Evolutionary conservation across 129 eudicot species (phyloP), one percentile per base, ranked within the genome.

Genomic region (Logfia minima): DNA sequence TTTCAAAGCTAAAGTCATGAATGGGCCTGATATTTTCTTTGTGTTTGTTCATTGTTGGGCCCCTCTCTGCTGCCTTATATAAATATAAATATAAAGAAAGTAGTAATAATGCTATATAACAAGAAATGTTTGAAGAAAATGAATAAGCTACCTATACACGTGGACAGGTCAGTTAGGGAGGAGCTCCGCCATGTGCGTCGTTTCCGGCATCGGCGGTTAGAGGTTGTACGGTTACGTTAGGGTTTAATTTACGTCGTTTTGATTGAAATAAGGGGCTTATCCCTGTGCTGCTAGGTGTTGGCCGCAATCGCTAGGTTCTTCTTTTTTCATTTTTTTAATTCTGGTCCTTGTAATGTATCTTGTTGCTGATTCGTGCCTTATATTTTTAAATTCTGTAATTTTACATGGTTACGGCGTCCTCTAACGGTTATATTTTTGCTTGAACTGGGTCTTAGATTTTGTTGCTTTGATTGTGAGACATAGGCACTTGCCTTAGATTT

Each of bases 261-360:
- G 31, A 53, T 53, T 11, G 19, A 6, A 34, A 72, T 21, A 32
- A 6, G 8, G 41, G 55, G 55, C 77, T 71, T 79, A 79, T 79
- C 83, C 26, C 78, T 32, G 83, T 51, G 83, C 77, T 71, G 64
- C 53, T 78, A 19, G 70, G 51, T 43, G 51, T 35, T 79, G 82
- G 72, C 77, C 71, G 83, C 72, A 71, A 64, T 72, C 29, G 29
- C 31, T 59, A 71, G 64, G 77, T 65, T 64, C 72, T 32, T 58
- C 18, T 68, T 68, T 68, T n/a, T 18, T 51, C 63, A 64, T 34
- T 11, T 19, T 19, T 18, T 79, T 77, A 19, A 31, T 79, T 79
- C 66, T 71, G 83, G 83, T 71, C 34, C 83, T 72, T 79, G 22
- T 52, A 64, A 31, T 34, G 52, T 23, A 9, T 0, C 3, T 5